Evolutionary conservation across 2,329 filamentous ascomycete genomes (phyloP).

Genomic region (Fusarium fracticaudum): DNA sequence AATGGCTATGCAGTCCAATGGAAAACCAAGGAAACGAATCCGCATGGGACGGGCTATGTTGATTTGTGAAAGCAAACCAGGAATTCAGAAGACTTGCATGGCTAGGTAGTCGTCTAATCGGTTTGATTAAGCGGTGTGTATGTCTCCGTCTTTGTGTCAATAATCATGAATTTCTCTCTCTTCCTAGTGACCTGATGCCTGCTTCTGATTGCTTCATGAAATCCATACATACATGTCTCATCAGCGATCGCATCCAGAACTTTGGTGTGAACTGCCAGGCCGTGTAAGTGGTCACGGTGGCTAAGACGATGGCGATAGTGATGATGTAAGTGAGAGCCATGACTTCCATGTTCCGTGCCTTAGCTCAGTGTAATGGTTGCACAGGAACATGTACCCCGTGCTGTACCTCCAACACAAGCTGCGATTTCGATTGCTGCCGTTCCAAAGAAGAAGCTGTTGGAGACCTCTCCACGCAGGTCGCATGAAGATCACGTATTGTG

Average conservation of each 20-base stretch:
- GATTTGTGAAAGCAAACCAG: constrained; percentile 5
- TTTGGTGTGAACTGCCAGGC: constrained; percentile 4
- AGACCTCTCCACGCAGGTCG: background rate
- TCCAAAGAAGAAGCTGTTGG: constrained; percentile 3
- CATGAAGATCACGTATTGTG: background rate
- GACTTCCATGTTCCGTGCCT: constrained; percentile 31
- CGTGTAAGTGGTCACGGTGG: constrained; percentile 28
- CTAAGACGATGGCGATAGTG: constrained; percentile 24
- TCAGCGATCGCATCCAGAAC: constrained; percentile 2
- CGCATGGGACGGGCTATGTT: constrained; percentile 9
- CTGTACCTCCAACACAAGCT: constrained; percentile 2
- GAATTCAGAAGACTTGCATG: background rate
- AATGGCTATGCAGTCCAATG: constrained; percentile 20
- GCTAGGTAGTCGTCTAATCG: background rate
- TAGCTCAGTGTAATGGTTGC: constrained; percentile 34
- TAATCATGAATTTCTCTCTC: background rate
- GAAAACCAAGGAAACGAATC: constrained; percentile 7
- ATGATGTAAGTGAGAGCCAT: constrained; percentile 37
- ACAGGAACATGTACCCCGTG: constrained; percentile 25
- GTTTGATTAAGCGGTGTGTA: constrained; percentile 15
- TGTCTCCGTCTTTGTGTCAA: constrained; percentile 11
- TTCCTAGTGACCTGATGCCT: background rate
- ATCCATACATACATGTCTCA: constrained; percentile 11
- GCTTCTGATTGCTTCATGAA: constrained; percentile 5
- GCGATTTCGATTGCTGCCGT: background rate